Percentiles rank a stretch among this genome's conserved stretches.
phyloP scores from a whole-genome alignment of 805 yeast species.

The Teunomyces atbi region DNA sequence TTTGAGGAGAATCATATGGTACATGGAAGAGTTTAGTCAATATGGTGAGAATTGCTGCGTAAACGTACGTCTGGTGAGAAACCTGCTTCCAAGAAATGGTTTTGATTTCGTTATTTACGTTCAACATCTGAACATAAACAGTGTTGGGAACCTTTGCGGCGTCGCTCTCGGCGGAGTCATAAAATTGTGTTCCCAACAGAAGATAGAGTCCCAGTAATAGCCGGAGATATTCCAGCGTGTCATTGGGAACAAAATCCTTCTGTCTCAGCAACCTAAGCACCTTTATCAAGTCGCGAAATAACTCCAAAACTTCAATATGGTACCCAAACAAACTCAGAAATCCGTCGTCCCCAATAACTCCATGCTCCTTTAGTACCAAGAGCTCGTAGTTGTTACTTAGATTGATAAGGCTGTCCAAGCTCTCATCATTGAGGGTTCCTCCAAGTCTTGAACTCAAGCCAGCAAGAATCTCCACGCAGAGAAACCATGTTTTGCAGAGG shows the following conservation, averaged over 20 bases:
- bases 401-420: conserved; percentile 35
- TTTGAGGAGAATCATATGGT: conserved; percentile 15
- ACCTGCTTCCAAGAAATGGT: conserved; percentile 20
- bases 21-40: conserved; percentile 16
- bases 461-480: conserved; percentile 53
- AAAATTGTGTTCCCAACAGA: conserved; percentile 11
- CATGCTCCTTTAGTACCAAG: conserved; percentile 34
- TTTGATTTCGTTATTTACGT: conserved; percentile 3
- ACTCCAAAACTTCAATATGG: conserved; percentile 36
- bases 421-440: conserved; percentile 51
- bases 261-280: conserved; percentile 24
- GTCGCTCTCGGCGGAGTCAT: conserved; percentile 2
- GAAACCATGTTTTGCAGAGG: conserved; percentile 57
- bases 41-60: conserved; percentile 16
- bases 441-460: conserved; percentile 54
- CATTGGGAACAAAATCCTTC: conserved; percentile 10
- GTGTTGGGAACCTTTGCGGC: conserved; percentile 7
- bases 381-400: conserved; percentile 29
- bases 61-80: conserved; percentile 17
- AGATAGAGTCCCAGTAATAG: conserved; percentile 16
- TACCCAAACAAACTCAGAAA: conserved; percentile 50
- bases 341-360: conserved; percentile 42
- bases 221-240: conserved; percentile 21
- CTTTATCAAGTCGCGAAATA: conserved; percentile 41
- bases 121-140: conserved; percentile 13